Evolutionary conservation across 139 green algal genomes (phyloP).

Genomic region (Coelastrella sp.): DNA sequence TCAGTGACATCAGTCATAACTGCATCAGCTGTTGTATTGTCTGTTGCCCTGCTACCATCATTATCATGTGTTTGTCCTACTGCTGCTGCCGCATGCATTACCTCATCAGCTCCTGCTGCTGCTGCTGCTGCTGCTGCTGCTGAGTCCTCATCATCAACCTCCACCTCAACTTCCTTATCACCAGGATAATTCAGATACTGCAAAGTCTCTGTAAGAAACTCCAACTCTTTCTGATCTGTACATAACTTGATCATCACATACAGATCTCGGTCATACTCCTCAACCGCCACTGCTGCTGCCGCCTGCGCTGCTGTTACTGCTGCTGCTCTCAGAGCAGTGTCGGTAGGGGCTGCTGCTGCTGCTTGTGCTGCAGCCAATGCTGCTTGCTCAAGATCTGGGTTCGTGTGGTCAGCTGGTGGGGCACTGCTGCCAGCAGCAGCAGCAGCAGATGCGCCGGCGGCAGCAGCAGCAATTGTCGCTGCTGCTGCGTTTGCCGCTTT

Average conservation of each 20-base stretch:
- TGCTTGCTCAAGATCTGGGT: not conserved
- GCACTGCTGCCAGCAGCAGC: not conserved
- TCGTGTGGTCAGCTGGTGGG: not conserved
- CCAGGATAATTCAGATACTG: not conserved
- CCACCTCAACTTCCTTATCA: not conserved
- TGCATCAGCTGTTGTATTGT: not conserved
- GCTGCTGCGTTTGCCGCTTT: not conserved
- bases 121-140: conserved; percentile 19
- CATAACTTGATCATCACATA: not conserved
- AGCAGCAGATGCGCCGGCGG: not conserved
- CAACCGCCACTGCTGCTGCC: not conserved
- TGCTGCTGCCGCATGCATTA: not conserved
- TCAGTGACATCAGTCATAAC: not conserved
- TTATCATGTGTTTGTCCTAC: too few relatives aligned
- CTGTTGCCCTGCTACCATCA: too few relatives aligned
- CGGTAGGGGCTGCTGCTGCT: not conserved
- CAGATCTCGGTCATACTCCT: not conserved
- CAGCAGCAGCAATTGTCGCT: not conserved
- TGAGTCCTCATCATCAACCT: not conserved
- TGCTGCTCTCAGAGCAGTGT: not conserved
- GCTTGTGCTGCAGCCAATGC: not conserved
- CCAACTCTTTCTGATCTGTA: not conserved
- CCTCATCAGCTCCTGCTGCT: not conserved
- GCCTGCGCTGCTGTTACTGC: not conserved
- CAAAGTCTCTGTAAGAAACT: not conserved